phyloP scores from a whole-genome alignment of 2,329 filamentous ascomycete species.

The Colletotrichum theobromicola region DNA sequence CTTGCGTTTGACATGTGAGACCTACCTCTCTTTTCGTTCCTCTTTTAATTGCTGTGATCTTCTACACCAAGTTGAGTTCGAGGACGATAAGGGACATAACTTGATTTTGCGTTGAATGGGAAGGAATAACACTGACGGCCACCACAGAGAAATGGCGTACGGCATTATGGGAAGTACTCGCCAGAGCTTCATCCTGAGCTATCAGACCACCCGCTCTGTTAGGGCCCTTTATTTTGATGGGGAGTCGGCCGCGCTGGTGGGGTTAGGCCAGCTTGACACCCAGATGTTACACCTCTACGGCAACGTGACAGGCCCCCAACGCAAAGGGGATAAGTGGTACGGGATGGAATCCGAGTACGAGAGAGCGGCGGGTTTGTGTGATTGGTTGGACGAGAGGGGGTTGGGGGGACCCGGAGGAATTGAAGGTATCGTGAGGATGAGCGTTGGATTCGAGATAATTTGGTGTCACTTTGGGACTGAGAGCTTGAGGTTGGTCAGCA shows the following conservation, averaged over 20 bases:
- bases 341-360: slow-evolving; percentile 51
- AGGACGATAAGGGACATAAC: too few relatives aligned
- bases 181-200: slow-evolving; percentile 51
- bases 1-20: slow-evolving; percentile 52
- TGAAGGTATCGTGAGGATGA: slow-evolving; percentile 56
- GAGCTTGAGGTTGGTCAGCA: slow-evolving; percentile 45
- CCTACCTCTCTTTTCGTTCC: background rate
- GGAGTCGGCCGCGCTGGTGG: slow-evolving; percentile 52
- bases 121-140: too few relatives aligned
- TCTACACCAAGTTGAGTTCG: too few relatives aligned
- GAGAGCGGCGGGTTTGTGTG: slow-evolving; percentile 50
- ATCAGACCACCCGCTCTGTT: slow-evolving; percentile 48
- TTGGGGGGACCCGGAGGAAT: slow-evolving; percentile 51
- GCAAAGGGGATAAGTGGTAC: slow-evolving; percentile 26
- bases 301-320: slow-evolving; percentile 41
- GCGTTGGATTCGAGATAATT: slow-evolving; percentile 57
- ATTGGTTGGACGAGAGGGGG: slow-evolving; percentile 44
- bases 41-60: too few relatives aligned
- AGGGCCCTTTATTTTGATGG: slow-evolving; percentile 56
- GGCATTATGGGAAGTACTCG: slow-evolving; percentile 52
- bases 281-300: slow-evolving; percentile 57
- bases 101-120: too few relatives aligned
- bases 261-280: slow-evolving; percentile 47
- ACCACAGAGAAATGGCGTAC: slow-evolving; percentile 56
- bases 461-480: slow-evolving; percentile 54